Conservation (phyloP, 306 rosid genomes). For the Cicer arietinum region DNA sequence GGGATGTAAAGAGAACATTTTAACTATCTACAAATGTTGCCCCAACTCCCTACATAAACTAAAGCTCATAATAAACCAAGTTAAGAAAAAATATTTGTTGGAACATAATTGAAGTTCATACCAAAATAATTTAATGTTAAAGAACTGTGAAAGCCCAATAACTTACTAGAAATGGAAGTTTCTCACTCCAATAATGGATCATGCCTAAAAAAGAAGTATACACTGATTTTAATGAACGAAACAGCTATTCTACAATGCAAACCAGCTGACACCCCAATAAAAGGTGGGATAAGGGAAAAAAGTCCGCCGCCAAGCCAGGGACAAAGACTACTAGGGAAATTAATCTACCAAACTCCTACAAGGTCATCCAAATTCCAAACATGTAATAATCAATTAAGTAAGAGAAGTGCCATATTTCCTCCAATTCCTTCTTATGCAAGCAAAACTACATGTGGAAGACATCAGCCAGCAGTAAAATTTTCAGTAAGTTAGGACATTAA, state of each 20-base stretch:
- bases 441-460: not conserved
- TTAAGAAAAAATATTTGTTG: not conserved
- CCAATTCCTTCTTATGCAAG: slow-evolving; percentile 3
- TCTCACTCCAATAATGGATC: not conserved
- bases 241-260: not conserved
- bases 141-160: not conserved
- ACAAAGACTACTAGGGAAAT: not conserved
- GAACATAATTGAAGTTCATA: not conserved
- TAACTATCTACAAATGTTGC: not conserved
- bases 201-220: not conserved
- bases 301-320: too few relatives aligned
- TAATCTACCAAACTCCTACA: not conserved
- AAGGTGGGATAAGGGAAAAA: too few relatives aligned
- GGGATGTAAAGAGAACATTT: not conserved
- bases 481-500: slow-evolving; percentile 1
- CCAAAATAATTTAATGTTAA: not conserved
- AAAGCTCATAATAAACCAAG: not conserved
- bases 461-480: not conserved
- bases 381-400: not conserved
- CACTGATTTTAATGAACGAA: not conserved
- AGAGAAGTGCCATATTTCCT: not conserved
- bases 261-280: not conserved
- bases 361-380: not conserved
- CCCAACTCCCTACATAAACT: not conserved
- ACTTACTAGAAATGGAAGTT: not conserved